Evolutionary conservation across 225 moss, liverwort and hornwort genomes (phyloP).

Genomic region (Thuidium tamariscinum): DNA sequence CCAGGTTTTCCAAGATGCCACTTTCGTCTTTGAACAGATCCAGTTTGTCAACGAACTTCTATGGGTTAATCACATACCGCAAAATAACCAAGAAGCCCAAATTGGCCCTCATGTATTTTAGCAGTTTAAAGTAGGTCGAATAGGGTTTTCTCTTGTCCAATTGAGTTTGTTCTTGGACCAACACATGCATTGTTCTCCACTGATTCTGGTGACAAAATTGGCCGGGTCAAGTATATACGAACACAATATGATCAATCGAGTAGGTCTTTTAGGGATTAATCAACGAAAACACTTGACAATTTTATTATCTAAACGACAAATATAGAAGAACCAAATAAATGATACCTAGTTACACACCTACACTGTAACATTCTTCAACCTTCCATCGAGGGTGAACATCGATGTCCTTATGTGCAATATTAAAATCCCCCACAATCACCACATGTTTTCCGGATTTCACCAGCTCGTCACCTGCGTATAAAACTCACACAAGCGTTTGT

Average conservation of each 20-base stretch:
- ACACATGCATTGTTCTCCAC: background rate
- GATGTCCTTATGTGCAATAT: constrained; percentile 56
- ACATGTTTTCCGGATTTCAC: constrained; percentile 64
- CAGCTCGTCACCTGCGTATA: constrained; percentile 49
- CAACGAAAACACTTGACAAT: background rate
- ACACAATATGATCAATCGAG: background rate
- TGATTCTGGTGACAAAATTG: background rate
- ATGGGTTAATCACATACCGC: background rate
- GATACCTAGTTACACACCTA: constrained; percentile 40
- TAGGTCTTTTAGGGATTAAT: background rate
- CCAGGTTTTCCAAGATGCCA: background rate
- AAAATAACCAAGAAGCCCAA: background rate
- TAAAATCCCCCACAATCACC: constrained; percentile 69
- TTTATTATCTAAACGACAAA: background rate
- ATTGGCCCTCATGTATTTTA: background rate
- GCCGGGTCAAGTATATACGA: background rate
- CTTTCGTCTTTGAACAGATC: background rate
- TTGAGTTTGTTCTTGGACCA: background rate
- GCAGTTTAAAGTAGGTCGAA: background rate
- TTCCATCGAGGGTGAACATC: constrained; percentile 71
- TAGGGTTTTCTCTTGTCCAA: background rate
- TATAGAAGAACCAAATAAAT: background rate
- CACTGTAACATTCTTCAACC: constrained; percentile 55
- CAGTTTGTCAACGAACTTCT: background rate
- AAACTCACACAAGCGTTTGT: background rate